A percentile compares a stretch with the other conserved stretches of the same genome.
Evolutionary conservation across 331 rosid genomes (phyloP).

Genomic region (Cydonia oblonga): DNA sequence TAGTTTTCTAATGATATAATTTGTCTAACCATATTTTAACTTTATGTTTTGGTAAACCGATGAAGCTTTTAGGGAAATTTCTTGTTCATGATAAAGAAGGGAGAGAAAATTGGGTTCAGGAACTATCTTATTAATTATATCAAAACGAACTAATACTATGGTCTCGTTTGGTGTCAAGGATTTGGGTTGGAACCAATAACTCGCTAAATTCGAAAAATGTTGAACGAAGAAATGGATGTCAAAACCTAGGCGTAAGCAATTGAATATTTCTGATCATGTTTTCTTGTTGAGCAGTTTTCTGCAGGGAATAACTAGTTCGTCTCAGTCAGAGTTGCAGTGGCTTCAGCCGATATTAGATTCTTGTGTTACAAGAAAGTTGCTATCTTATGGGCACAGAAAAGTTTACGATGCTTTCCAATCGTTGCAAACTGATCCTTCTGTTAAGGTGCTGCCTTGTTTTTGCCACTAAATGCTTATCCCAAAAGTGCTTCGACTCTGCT

Average conservation of each 20-base stretch:
- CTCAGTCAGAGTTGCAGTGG: slow-evolving; percentile 12
- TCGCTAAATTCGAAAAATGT: too few relatives aligned
- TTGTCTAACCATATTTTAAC: background rate
- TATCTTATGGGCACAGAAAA: slow-evolving; percentile 31
- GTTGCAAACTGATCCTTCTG: slow-evolving; percentile 40
- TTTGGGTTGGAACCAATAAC: too few relatives aligned
- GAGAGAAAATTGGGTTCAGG: background rate
- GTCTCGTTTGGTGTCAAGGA: too few relatives aligned
- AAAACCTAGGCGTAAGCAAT: too few relatives aligned
- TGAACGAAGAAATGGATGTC: too few relatives aligned
- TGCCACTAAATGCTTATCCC: too few relatives aligned
- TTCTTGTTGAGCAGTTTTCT: background rate
- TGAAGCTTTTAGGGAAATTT: background rate
- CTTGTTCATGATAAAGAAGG: background rate
- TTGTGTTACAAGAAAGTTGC: slow-evolving; percentile 17
- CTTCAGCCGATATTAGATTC: slow-evolving; percentile 21
- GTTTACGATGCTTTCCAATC: slow-evolving; percentile 33
- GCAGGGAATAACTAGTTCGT: too few relatives aligned
- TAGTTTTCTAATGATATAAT: background rate
- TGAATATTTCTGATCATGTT: slow-evolving; percentile 1
- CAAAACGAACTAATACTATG: too few relatives aligned
- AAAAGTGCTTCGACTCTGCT: too few relatives aligned
- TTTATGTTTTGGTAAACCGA: background rate
- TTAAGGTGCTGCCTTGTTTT: slow-evolving; percentile 32
- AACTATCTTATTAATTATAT: too few relatives aligned